Conservation (phyloP, 495 filamentous ascomycete species). For the Daldinia grandis region DNA sequence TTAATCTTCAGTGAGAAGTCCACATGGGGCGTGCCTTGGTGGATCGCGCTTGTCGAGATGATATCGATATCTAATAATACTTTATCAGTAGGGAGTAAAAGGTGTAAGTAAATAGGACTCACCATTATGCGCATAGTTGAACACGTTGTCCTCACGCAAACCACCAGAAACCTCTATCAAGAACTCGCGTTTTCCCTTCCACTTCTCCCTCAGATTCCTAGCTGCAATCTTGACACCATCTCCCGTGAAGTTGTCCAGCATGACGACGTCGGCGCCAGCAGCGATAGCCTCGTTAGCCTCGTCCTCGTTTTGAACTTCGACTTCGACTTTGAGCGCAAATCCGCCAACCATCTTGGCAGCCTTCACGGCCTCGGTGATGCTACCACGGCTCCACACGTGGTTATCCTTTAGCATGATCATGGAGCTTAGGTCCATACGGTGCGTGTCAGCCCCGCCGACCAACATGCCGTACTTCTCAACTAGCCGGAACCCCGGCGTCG, state of each 20-base stretch:
- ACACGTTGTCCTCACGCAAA: conserved; percentile 84
- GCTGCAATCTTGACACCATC: conserved; percentile 78
- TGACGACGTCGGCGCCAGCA: conserved; percentile 93
- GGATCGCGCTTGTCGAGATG: conserved; percentile 93
- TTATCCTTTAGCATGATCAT: conserved; percentile 99
- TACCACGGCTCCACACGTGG: conserved; percentile 88
- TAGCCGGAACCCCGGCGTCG: conserved; percentile 92
- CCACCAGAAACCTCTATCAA: conserved; percentile 93
- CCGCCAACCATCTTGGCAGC: conserved; percentile 87
- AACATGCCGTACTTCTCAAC: conserved; percentile 99
- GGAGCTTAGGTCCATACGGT: conserved; percentile 87
- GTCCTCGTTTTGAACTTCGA: conserved; percentile 86
- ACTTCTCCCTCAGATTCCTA: conserved; percentile 74
- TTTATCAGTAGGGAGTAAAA: conserved; percentile 7
- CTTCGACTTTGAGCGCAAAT: conserved; percentile 93
- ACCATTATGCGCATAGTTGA: conserved; percentile 78
- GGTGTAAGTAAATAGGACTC: conserved; percentile 25
- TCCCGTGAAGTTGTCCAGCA: conserved; percentile 93
- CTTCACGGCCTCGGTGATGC: conserved; percentile 81
- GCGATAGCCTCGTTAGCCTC: conserved; percentile 90
- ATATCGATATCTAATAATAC: conserved; percentile 80
- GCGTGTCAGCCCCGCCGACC: conserved; percentile 88
- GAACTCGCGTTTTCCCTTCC: conserved; percentile 71
- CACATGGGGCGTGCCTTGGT: conserved; percentile 91
- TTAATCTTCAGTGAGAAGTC: conserved; percentile 95